phyloP scores from a whole-genome alignment of 2,329 filamentous ascomycete species.

The Talaromyces sp. region DNA sequence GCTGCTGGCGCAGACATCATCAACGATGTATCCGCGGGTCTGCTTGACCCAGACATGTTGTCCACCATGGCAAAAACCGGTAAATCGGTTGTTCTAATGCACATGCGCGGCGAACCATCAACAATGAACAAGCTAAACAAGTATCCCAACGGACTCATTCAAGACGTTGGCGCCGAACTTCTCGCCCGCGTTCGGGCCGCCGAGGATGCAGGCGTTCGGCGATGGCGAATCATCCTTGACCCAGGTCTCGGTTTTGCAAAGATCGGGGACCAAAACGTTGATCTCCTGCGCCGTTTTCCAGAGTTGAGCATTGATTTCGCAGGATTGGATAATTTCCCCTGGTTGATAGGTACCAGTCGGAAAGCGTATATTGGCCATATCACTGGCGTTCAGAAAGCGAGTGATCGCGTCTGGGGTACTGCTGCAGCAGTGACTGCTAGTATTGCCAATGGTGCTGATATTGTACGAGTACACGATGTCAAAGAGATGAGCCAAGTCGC shows the following conservation, averaged over 20 bases:
- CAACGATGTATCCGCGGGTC: conserved; percentile 87
- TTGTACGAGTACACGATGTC: conserved; percentile 89
- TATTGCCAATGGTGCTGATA: conserved; percentile 80
- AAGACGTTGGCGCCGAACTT: conserved; percentile 63
- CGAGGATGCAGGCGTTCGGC: conserved; percentile 72
- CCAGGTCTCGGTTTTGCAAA: conserved; percentile 95
- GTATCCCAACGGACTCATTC: conserved; percentile 65
- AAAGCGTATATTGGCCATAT: conserved; percentile 84
- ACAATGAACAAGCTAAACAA: conserved; percentile 69
- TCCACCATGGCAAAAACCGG: conserved; percentile 69
- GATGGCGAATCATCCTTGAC: conserved; percentile 93
- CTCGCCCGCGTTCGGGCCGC: conserved; percentile 65
- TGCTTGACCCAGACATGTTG: conserved; percentile 76
- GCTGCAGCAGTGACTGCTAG: conserved; percentile 82
- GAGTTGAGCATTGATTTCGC: conserved; percentile 48
- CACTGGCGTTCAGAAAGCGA: conserved; percentile 67
- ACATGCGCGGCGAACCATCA: conserved; percentile 82
- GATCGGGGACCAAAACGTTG: conserved; percentile 70
- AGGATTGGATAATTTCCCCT: conserved; percentile 61
- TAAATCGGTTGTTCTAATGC: conserved; percentile 79
- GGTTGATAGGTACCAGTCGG: conserved; percentile 82
- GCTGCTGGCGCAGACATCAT: conserved; percentile 81
- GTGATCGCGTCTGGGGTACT: conserved; percentile 74
- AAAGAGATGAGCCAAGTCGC: conserved; percentile 78
- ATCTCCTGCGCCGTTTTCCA: conserved; percentile 64